Evolutionary conservation across 2,329 filamentous ascomycete genomes (phyloP), one percentile per base, ranked within the genome.

Genomic region (Lomentospora prolificans): DNA sequence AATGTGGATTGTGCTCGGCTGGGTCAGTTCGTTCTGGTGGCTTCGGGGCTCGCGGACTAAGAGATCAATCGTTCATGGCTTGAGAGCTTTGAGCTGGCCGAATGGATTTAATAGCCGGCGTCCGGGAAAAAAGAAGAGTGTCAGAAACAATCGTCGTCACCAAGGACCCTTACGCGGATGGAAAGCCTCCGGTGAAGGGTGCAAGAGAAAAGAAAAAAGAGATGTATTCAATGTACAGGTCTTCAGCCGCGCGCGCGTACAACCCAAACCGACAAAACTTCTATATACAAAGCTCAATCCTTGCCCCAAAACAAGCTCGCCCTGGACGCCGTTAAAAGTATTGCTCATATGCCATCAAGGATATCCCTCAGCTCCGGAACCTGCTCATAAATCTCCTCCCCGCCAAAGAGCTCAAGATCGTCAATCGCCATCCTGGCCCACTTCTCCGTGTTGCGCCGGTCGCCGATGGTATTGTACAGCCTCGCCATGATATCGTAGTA

Each of bases 401-500:
- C 54, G 4, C 54, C 54, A 51, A 31, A 56, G 28, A 51, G 17
- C 46, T 41, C 33, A 19, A 56, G 8, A 30, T 56, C 54, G 14
- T 51, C 54, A 17, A 56, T 27, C n/a, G 54, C 54, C 46, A 14
- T 51, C 30, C 12, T 8, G 17, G 31, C 54, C 44, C 48, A 56
- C 31, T 17, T 51, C 46, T 28, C 54, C 44, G 30, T 22, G 28
- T 39, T 30, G 36, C 27, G 10, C 46, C 27, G 12, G 12, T 56
- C 54, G 17, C 54, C 54, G 12, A 56, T 31, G 4, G 28, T 46
- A 24, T 33, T 17, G 9, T 44, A 56, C 28, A 57, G 27, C 22
- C 63, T 58, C 22, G 63, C 62, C 4, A 67, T 50, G 25, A 64
- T 59, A 51, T 65, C 64, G 50, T 65, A 66, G 22, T 67, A 65